Base-by-base conservation (phyloP, 2,329 filamentous ascomycete species). In the Anthostomella pinea region DNA sequence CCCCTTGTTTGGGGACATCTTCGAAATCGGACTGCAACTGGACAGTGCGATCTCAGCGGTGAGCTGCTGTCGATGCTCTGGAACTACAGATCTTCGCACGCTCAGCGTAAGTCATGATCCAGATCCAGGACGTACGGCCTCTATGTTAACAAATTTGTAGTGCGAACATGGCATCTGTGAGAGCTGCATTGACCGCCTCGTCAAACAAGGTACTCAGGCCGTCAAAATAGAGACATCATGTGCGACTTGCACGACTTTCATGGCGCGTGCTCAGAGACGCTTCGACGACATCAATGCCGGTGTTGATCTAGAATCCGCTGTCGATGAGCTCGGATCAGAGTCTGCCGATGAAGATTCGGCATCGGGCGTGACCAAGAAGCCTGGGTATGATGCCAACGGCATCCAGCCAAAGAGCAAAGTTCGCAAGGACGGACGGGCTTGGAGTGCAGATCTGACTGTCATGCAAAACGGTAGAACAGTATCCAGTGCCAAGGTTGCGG, bases 381-480 rank as follows among this genome's bases (percentile, higher is more conserved):
- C 30, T 14, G 44, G 41, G 2, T 26, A 41, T 25, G 44, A 46
- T 23, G 15, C 13, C 18, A 41, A 46, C 19, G 33, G 38, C 4
- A 10, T 9, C 2, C 37, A 46, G 21, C 44, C 38, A 4, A 21
- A 26, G 13, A 6, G 14, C 2, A 15, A 30, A 17, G 26, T 16
- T 18, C 14, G n/a, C 11, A 8, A 16, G 6, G 18, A 7, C 3
- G 13, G n/a, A 15, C 25, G 19, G 14, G 33, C 30, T n/a, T 39
- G 41, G 41, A 26, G 40, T 2, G 7, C n/a, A 5, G 31, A 21
- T 35, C 32, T 14, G 41, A 44, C 8, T n/a, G n/a, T n/a, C n/a
- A n/a, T n/a, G n/a, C n/a, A 33, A 9, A 3, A 6, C 2, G 24
- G 27, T 1, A 2, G 5, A 6, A n/a, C 42, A 3, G 22, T 23